Percentiles rank a stretch among this genome's conserved stretches.
Evolutionary conservation across 495 filamentous ascomycete genomes (phyloP).

Genomic region (Aspergillus bridgeri): DNA sequence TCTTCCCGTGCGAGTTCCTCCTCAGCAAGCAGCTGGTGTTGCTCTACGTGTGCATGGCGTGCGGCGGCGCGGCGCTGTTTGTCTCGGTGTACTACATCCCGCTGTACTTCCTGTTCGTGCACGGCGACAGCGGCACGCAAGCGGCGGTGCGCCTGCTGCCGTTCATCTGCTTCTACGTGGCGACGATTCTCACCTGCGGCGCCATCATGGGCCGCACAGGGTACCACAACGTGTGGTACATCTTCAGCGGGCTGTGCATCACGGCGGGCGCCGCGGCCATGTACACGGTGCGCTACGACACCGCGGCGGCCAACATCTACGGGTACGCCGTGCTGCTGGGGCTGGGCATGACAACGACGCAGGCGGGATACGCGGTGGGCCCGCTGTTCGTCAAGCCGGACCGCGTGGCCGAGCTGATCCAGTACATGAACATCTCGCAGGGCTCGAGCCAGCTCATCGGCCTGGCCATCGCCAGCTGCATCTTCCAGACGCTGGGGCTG

Average conservation of each 20-base stretch:
- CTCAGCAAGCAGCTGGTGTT: background rate
- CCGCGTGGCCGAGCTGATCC: background rate
- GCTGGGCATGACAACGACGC: background rate
- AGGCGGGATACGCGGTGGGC: background rate
- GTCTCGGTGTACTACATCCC: conserved; percentile 12
- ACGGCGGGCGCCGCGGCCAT: background rate
- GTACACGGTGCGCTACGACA: background rate
- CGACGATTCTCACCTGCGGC: conserved; percentile 8
- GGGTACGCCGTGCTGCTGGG: background rate
- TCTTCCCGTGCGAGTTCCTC: background rate
- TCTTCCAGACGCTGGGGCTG: background rate
- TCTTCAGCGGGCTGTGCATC: background rate
- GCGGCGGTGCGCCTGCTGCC: conserved; percentile 39
- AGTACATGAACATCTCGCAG: background rate
- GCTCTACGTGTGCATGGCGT: background rate
- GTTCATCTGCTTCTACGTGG: conserved; percentile 20
- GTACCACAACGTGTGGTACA: background rate
- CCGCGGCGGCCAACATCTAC: background rate
- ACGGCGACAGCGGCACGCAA: conserved; percentile 30
- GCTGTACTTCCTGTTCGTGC: conserved; percentile 52
- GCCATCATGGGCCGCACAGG: background rate
- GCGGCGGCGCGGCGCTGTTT: conserved; percentile 4
- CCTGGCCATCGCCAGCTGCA: background rate
- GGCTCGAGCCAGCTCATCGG: background rate
- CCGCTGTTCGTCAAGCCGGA: background rate